These are phyloP conservation scores for Nakazawaea wyomingensis DNA, from an alignment of 805 yeast species.

Conservation along the genomic window DNA sequence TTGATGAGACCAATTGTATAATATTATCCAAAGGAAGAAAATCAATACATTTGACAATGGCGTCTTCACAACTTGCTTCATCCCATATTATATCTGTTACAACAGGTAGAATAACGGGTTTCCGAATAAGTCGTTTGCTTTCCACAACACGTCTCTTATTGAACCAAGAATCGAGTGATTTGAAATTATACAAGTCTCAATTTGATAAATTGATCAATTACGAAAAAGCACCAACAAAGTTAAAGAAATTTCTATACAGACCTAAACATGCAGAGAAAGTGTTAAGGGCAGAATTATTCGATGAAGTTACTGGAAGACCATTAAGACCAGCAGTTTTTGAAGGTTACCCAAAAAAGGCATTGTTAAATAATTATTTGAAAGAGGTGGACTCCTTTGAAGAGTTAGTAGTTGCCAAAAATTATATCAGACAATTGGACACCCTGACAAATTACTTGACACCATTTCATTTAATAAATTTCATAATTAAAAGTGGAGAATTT, in stretches of 20 bases:
- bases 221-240: slow-evolving; percentile 11
- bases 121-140: too few species aligned
- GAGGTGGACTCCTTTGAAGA: slow-evolving; percentile 12
- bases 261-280: slow-evolving; percentile 14
- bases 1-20: too few species aligned
- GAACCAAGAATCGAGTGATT: background rate
- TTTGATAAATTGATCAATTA: slow-evolving; percentile 8
- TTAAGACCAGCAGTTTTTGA: slow-evolving; percentile 9
- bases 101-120: too few species aligned
- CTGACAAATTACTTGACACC: slow-evolving; percentile 1
- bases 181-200: slow-evolving; percentile 1
- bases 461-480: slow-evolving; percentile 7
- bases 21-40: too few species aligned
- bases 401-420: slow-evolving; percentile 8
- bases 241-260: slow-evolving; percentile 13
- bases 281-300: slow-evolving; percentile 14
- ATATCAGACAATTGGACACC: slow-evolving; percentile 3
- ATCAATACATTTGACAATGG: too few species aligned
- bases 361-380: slow-evolving; percentile 9
- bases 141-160: background rate
- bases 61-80: too few species aligned
- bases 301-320: slow-evolving; percentile 14
- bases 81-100: too few species aligned
- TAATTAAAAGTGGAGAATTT: slow-evolving; percentile 9
- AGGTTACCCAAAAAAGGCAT: slow-evolving; percentile 9